A percentile compares a stretch with the other conserved stretches of the same genome.
Evolutionary conservation across 139 green algal species (phyloP).

Genomic region (Limnomonas spitsbergensis): DNA sequence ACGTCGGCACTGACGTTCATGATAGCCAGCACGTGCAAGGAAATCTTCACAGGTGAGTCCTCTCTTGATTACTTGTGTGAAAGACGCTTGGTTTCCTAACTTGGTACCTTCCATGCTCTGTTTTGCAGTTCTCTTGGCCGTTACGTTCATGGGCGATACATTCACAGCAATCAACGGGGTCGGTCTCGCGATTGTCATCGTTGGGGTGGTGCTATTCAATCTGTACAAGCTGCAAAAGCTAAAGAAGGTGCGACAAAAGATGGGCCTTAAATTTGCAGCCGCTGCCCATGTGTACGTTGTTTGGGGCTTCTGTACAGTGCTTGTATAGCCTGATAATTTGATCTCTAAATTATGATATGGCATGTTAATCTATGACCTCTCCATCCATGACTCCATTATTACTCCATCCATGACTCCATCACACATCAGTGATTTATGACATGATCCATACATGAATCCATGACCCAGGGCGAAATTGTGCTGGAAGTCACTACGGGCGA

Average conservation of each 20-base stretch:
- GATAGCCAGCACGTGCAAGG: constrained; percentile 88
- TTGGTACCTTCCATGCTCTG: background rate
- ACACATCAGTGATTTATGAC: no score
- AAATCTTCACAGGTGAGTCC: constrained; percentile 48
- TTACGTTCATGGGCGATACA: constrained; percentile 71
- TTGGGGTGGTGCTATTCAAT: constrained; percentile 85
- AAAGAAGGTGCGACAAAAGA: constrained; percentile 10
- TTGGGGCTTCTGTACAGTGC: no score
- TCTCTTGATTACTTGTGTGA: background rate
- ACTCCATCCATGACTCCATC: no score
- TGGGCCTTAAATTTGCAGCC: no score
- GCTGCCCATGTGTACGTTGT: no score
- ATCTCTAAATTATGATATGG: no score
- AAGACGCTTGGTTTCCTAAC: background rate
- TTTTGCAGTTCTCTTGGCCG: constrained; percentile 60
- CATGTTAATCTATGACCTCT: no score
- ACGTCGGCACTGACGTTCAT: constrained; percentile 92
- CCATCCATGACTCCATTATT: no score
- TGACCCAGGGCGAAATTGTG: no score
- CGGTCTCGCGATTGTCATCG: constrained; percentile 77
- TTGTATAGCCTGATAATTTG: no score
- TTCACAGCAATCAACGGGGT: constrained; percentile 73
- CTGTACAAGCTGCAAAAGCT: constrained; percentile 65
- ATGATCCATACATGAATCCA: no score
- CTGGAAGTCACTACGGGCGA: no score